Conservation (phyloP, 176 grass and related monocot species). For the Oryza meyeriana region DNA sequence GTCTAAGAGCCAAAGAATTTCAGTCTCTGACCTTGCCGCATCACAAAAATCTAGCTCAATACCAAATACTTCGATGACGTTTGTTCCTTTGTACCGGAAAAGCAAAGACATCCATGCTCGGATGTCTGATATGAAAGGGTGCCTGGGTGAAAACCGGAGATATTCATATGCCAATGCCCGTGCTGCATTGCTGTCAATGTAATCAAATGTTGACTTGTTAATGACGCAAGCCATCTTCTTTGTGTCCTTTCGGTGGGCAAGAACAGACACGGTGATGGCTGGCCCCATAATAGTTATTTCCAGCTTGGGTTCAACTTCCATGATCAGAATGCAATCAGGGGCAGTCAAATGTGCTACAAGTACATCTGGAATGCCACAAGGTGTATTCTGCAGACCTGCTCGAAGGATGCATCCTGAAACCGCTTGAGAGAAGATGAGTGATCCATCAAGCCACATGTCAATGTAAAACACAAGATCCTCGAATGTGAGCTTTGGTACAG, state of each 20-base stretch:
- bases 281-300: conserved; percentile 30
- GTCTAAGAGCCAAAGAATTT: conserved; percentile 77
- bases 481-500: conserved; percentile 56
- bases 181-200: conserved; percentile 58
- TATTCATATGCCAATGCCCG: conserved; percentile 72
- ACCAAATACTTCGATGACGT: conserved; percentile 61
- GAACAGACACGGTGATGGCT: conserved; percentile 49
- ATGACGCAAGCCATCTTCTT: conserved; percentile 68
- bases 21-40: conserved; percentile 54
- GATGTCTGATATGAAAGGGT: conserved; percentile 74
- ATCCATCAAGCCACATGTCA: conserved; percentile 70
- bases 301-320: conserved; percentile 64
- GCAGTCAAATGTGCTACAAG: conserved; percentile 53
- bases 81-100: conserved; percentile 46
- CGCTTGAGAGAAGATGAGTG: conserved; percentile 57
- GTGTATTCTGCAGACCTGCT: conserved; percentile 45
- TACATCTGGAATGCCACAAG: conserved; percentile 49
- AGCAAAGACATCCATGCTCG: conserved; percentile 75
- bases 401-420: conserved; percentile 51
- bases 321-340: conserved; percentile 53
- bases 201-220: conserved; percentile 65
- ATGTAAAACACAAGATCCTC: conserved; percentile 70
- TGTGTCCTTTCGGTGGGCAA: conserved; percentile 60
- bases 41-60: conserved; percentile 86
- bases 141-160: conserved; percentile 64